These are phyloP conservation scores for Neocallimastix lanati DNA, from an alignment of 192 early-diverging fungal genomes.

Conservation along the genomic window DNA sequence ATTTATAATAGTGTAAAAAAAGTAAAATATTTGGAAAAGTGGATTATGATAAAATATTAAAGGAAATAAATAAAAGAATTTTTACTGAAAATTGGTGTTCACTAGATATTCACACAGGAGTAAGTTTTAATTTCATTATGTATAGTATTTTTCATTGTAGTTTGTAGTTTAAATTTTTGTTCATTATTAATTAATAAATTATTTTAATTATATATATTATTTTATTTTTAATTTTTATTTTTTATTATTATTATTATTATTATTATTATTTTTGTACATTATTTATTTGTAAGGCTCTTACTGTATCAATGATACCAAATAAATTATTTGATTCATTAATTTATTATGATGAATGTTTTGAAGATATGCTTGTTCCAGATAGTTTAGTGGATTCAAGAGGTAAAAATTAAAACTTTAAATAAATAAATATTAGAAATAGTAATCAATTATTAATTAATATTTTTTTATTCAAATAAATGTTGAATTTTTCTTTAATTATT, in stretches of 20 bases:
- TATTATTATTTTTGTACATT: too few species aligned
- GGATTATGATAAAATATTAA: conserved; percentile 26
- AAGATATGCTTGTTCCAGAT: conserved; percentile 13
- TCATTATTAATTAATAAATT: too few species aligned
- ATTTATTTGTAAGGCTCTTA: conserved; percentile 31
- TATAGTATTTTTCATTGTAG: background rate
- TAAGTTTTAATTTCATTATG: conserved; percentile 9
- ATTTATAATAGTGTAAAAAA: conserved; percentile 20
- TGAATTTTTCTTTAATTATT: too few species aligned
- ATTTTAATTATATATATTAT: background rate
- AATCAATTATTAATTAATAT: too few species aligned
- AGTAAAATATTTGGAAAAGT: conserved; percentile 32
- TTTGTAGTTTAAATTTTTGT: too few species aligned
- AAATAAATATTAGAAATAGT: too few species aligned
- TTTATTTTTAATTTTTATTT: background rate
- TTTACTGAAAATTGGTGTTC: conserved; percentile 81
- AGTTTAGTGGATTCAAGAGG: background rate
- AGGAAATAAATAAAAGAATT: conserved; percentile 43
- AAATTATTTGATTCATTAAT: conserved; percentile 75
- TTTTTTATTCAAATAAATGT: too few species aligned
- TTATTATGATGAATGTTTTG: conserved; percentile 57
- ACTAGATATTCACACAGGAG: conserved; percentile 77
- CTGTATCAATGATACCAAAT: conserved; percentile 67
- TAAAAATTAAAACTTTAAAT: background rate
- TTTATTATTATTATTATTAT: too few species aligned